phyloP scores from a whole-genome alignment of 1,284 basidiomycete genomes.

The Trichosporon sp. region DNA sequence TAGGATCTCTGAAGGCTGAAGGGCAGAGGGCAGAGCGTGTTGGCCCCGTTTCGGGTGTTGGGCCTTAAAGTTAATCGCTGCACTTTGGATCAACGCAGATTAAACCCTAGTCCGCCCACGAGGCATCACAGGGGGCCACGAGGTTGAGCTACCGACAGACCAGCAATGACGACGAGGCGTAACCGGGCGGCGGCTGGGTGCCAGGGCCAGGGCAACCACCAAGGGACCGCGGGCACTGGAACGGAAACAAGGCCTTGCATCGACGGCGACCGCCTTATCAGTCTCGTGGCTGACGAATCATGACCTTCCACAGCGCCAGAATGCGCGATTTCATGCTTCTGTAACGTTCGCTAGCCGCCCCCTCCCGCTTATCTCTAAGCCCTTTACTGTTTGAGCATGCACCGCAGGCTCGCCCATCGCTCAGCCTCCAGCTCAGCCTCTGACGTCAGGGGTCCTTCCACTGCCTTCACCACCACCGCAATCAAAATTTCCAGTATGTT shows the following conservation, averaged over 20 bases:
- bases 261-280: constrained; percentile 13
- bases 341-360: constrained; percentile 6
- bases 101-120: constrained; percentile 15
- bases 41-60: constrained; percentile 13
- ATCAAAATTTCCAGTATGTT: constrained; percentile 7
- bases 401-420: neutral
- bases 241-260: constrained; percentile 14
- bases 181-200: constrained; percentile 8
- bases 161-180: constrained; percentile 12
- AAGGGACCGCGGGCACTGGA: constrained; percentile 1
- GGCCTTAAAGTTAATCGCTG: constrained; percentile 3
- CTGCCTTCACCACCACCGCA: neutral
- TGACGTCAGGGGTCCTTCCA: constrained; percentile 11
- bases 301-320: neutral
- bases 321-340: constrained; percentile 16
- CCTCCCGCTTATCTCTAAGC: constrained; percentile 19
- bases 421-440: neutral
- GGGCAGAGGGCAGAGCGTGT: too few relatives aligned
- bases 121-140: constrained; percentile 15
- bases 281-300: neutral
- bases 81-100: constrained; percentile 10
- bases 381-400: constrained; percentile 9
- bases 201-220: neutral
- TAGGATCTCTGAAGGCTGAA: neutral
- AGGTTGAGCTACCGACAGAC: constrained; percentile 1